A percentile compares a stretch with the other conserved stretches of the same genome.
These are phyloP conservation scores for Aleurites moluccanus DNA, from an alignment of 441 rosid species.

Conservation along the genomic window DNA sequence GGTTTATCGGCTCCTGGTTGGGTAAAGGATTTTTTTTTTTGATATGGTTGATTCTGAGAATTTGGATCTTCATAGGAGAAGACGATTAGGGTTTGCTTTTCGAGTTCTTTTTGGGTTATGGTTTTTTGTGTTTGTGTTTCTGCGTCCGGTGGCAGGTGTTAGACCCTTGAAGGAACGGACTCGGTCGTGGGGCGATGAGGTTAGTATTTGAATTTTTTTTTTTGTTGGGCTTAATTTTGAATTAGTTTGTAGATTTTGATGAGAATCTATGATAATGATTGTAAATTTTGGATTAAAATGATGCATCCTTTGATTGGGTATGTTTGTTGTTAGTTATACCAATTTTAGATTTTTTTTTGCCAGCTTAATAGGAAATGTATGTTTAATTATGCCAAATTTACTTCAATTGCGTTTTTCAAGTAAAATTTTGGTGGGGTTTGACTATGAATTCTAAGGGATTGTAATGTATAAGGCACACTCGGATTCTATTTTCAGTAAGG, in stretches of 20 bases:
- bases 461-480: neutral
- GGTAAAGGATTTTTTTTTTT: conserved; percentile 19
- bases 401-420: neutral
- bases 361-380: neutral
- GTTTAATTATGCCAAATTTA: neutral
- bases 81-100: conserved; percentile 45
- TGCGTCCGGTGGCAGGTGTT: conserved; percentile 53
- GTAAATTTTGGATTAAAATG: conserved; percentile 15
- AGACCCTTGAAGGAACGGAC: conserved; percentile 82
- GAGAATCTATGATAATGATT: neutral
- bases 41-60: conserved; percentile 45
- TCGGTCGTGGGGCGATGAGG: conserved; percentile 95
- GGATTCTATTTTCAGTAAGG: conserved; percentile 16
- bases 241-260: neutral
- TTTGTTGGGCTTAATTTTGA: conserved; percentile 13
- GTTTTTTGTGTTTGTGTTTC: conserved; percentile 47
- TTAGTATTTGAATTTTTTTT: conserved; percentile 31
- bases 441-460: conserved; percentile 3
- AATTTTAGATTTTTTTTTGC: conserved; percentile 2
- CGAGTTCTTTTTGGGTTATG: conserved; percentile 49
- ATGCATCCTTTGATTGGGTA: conserved; percentile 20
- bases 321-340: conserved; percentile 13
- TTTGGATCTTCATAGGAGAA: conserved; percentile 31
- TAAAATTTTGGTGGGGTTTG: conserved; percentile 11
- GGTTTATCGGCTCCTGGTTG: conserved; percentile 18